These are phyloP conservation scores for Vaccinium myrtillus DNA, from an alignment of 148 eudicot species.

Conservation along the genomic window DNA sequence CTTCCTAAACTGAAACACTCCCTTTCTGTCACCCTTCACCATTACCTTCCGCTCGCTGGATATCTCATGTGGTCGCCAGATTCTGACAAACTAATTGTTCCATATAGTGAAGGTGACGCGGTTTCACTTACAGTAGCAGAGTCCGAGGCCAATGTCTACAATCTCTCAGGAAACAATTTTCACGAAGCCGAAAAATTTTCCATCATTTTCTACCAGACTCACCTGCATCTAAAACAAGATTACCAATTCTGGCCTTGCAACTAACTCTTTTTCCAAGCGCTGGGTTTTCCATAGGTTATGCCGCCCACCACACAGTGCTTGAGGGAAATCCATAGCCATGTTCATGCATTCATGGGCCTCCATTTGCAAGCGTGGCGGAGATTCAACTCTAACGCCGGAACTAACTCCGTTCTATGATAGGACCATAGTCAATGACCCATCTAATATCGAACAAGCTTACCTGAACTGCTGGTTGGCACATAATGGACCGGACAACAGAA, in stretches of 20 bases:
- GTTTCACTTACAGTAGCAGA: slow-evolving; percentile 14
- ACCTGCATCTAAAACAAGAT: neutral
- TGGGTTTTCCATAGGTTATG: slow-evolving; percentile 19
- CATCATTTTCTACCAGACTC: slow-evolving; percentile 6
- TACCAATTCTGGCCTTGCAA: slow-evolving; percentile 1
- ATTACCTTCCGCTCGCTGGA: slow-evolving; percentile 9
- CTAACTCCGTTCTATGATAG: slow-evolving; percentile 4
- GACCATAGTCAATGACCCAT: neutral
- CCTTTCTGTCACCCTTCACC: slow-evolving; percentile 16
- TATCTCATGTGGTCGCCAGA: neutral
- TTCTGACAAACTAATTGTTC: slow-evolving; percentile 4
- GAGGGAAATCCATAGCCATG: slow-evolving; percentile 24
- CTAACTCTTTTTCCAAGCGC: slow-evolving; percentile 17
- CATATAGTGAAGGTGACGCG: neutral
- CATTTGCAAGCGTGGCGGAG: neutral
- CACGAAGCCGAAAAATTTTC: neutral
- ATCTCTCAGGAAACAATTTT: slow-evolving; percentile 1
- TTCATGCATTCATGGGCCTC: slow-evolving; percentile 22
- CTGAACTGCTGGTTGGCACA: neutral
- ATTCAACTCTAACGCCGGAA: neutral
- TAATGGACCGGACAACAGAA: slow-evolving; percentile 15
- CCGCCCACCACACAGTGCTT: slow-evolving; percentile 12
- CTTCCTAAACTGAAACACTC: slow-evolving; percentile 12
- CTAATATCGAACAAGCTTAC: neutral
- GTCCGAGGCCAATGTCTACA: slow-evolving; percentile 1